These are phyloP conservation scores for Aspergillus homomorphus DNA, from an alignment of 495 filamentous ascomycete genomes.

Conservation along the genomic window DNA sequence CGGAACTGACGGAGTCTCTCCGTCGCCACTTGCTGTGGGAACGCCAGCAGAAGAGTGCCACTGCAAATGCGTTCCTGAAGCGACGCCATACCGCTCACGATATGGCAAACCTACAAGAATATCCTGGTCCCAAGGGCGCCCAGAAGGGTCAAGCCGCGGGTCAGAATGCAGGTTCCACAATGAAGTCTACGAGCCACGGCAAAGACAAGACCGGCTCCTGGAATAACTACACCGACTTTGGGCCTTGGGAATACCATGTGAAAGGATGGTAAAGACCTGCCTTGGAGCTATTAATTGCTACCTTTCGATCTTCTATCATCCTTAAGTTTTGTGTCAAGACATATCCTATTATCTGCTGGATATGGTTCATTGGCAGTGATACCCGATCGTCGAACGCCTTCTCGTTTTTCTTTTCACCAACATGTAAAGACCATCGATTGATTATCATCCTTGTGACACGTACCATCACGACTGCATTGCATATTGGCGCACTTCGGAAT, in stretches of 20 bases:
- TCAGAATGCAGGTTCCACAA: slow-evolving; percentile 17
- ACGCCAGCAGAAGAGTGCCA: slow-evolving; percentile 85
- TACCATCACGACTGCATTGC: slow-evolving; percentile 50
- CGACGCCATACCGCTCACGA: slow-evolving; percentile 89
- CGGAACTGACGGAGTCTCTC: slow-evolving; percentile 82
- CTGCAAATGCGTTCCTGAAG: slow-evolving; percentile 83
- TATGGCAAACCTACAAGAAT: slow-evolving; percentile 76
- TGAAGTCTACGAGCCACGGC: slow-evolving; percentile 20
- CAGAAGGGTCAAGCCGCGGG: slow-evolving; percentile 20
- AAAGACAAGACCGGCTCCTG: slow-evolving; percentile 55
- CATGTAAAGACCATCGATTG: slow-evolving; percentile 24
- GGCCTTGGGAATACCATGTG: slow-evolving; percentile 65
- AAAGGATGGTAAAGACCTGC: slow-evolving; percentile 58
- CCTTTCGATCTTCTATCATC: slow-evolving; percentile 10
- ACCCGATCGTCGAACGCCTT: slow-evolving; percentile 24
- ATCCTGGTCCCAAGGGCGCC: slow-evolving; percentile 49
- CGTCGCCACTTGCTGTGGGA: slow-evolving; percentile 80
- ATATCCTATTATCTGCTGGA: slow-evolving; percentile 22
- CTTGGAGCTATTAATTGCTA: not conserved
- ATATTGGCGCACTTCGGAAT: slow-evolving; percentile 43
- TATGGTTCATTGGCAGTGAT: slow-evolving; percentile 33
- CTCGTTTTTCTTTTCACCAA: slow-evolving; percentile 9
- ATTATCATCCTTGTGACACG: slow-evolving; percentile 37
- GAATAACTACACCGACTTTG: slow-evolving; percentile 64
- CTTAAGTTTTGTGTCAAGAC: slow-evolving; percentile 19